Conservation (phyloP, 176 grass and related monocot species). For the Chrysopogon serrulatus region DNA sequence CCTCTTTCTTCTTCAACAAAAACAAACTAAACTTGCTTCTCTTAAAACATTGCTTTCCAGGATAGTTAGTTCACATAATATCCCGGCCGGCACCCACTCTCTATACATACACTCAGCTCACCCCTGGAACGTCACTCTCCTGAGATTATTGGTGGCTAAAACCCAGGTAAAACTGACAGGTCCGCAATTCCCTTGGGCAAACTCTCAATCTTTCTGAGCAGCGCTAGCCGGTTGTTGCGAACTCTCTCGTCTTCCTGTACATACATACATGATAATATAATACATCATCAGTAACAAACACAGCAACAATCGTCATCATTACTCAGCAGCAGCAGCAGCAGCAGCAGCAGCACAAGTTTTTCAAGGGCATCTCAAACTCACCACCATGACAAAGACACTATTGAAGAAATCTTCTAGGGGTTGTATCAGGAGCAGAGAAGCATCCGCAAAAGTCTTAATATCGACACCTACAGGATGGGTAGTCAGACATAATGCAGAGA, state of each 20-base stretch:
- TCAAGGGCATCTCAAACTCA: conserved; percentile 32
- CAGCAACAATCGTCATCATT: background rate
- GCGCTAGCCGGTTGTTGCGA: conserved; percentile 73
- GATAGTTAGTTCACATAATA: background rate
- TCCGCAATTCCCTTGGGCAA: conserved; percentile 81
- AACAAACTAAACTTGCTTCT: background rate
- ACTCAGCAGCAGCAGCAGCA: background rate
- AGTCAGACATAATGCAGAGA: background rate
- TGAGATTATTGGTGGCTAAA: conserved; percentile 25
- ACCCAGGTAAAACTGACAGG: conserved; percentile 87
- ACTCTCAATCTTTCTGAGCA: conserved; percentile 67
- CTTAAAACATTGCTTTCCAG: background rate
- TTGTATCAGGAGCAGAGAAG: conserved; percentile 62
- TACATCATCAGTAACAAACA: background rate
- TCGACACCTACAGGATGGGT: conserved; percentile 45
- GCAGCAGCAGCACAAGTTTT: background rate
- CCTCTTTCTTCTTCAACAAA: background rate
- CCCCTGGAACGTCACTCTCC: background rate
- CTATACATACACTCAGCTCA: background rate
- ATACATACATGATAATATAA: too few relatives aligned
- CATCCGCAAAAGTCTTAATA: conserved; percentile 57
- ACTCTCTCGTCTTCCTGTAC: conserved; percentile 77
- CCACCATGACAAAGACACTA: conserved; percentile 89
- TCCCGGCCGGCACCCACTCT: background rate
- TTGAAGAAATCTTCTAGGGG: conserved; percentile 95